These are phyloP conservation scores for Penicillium hesseltinei DNA, from an alignment of 2,329 filamentous ascomycete species.

Conservation along the genomic window DNA sequence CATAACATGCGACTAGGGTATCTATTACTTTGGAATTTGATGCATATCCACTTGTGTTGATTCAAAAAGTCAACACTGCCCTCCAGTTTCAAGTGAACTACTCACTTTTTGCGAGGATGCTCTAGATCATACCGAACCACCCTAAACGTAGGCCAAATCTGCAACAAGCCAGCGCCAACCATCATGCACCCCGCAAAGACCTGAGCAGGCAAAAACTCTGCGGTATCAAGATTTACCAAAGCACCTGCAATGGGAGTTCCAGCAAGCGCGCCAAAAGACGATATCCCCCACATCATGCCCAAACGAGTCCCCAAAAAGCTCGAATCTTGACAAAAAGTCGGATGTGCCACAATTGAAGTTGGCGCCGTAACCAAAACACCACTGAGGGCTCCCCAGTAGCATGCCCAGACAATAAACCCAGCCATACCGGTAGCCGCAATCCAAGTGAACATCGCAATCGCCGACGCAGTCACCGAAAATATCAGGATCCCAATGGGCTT, in stretches of 20 bases:
- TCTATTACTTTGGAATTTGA: too few relatives aligned
- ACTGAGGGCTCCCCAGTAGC: slow-evolving; percentile 34
- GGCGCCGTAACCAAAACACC: slow-evolving; percentile 33
- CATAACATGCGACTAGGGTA: too few relatives aligned
- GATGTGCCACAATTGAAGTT: slow-evolving; percentile 32
- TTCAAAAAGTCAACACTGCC: too few relatives aligned
- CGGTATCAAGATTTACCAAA: slow-evolving; percentile 27
- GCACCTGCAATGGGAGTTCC: slow-evolving; percentile 35
- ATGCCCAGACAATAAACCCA: slow-evolving; percentile 33
- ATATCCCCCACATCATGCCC: slow-evolving; percentile 39
- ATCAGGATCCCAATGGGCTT: slow-evolving; percentile 29
- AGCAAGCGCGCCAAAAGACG: slow-evolving; percentile 32
- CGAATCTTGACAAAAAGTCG: slow-evolving; percentile 26
- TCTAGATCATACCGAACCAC: slow-evolving; percentile 24
- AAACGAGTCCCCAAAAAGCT: slow-evolving; percentile 31
- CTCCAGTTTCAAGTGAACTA: background rate
- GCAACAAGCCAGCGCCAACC: slow-evolving; percentile 28
- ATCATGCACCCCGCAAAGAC: slow-evolving; percentile 36
- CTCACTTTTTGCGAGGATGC: slow-evolving; percentile 1
- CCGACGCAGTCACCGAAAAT: slow-evolving; percentile 20
- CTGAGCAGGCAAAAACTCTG: slow-evolving; percentile 30
- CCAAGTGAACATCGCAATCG: slow-evolving; percentile 35
- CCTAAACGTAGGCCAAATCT: slow-evolving; percentile 28
- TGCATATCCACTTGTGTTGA: background rate
- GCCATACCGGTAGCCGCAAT: slow-evolving; percentile 23